Evolutionary conservation across 352 stramenopile species (phyloP).

Genomic region (Thalassiosira ordinaria): DNA sequence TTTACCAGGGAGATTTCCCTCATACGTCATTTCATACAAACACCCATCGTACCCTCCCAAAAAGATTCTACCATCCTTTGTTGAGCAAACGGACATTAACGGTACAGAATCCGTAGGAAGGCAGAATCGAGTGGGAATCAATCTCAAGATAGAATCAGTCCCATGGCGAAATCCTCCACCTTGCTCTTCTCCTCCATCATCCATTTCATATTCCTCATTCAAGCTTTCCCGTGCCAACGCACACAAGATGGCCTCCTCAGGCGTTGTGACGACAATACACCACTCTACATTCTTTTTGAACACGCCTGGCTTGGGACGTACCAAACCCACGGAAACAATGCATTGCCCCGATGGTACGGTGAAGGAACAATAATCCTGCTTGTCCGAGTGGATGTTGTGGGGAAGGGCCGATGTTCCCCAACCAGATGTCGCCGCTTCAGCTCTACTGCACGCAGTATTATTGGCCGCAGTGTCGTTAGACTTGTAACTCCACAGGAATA

Average conservation of each 20-base stretch:
- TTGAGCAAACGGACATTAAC: constrained; percentile 90
- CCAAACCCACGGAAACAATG: constrained; percentile 91
- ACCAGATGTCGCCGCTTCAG: constrained; percentile 12
- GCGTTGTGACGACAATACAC: constrained; percentile 93
- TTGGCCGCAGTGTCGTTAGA: too few relatives aligned
- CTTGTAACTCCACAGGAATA: constrained; percentile 95
- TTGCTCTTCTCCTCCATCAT: not conserved
- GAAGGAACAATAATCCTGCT: constrained; percentile 88
- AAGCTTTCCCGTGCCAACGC: constrained; percentile 87
- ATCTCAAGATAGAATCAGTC: constrained; percentile 28
- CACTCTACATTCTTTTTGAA: constrained; percentile 94
- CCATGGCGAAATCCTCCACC: constrained; percentile 37
- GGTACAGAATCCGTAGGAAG: constrained; percentile 93
- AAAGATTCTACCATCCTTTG: constrained; percentile 91
- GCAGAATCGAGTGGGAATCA: constrained; percentile 89
- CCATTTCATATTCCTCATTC: constrained; percentile 48
- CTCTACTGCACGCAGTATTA: too few relatives aligned
- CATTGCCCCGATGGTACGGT: constrained; percentile 90
- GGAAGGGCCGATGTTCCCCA: not conserved
- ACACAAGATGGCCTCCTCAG: constrained; percentile 93
- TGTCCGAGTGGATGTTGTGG: constrained; percentile 54
- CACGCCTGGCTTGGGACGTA: constrained; percentile 87
- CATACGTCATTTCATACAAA: constrained; percentile 91
- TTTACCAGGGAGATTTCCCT: constrained; percentile 55
- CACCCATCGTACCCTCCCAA: constrained; percentile 95